Evolutionary conservation across 2,329 filamentous ascomycete species (phyloP).

Genomic region (Alternaria tenuissima): DNA sequence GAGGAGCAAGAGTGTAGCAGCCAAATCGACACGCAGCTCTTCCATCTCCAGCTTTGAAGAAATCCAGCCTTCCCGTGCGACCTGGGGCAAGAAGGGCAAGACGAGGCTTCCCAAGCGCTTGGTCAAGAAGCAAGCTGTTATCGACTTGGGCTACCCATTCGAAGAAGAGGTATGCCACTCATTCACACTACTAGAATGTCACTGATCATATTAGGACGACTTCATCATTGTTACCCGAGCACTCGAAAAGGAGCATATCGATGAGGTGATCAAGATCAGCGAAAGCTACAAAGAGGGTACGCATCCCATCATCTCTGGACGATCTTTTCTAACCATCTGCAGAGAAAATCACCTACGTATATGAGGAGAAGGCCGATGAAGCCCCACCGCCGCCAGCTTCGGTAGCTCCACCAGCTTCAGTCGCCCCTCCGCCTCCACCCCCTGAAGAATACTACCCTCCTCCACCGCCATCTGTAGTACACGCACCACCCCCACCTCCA

Average conservation of each 20-base stretch:
- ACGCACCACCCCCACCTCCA: conserved; percentile 36
- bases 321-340: conserved; percentile 10
- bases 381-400: conserved; percentile 26
- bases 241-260: conserved; percentile 88
- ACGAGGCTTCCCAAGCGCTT: conserved; percentile 84
- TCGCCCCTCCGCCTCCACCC: conserved; percentile 28
- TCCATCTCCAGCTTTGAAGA: conserved; percentile 55
- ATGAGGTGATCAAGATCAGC: conserved; percentile 84
- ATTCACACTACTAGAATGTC: neutral
- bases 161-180: conserved; percentile 75
- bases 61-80: conserved; percentile 43
- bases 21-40: conserved; percentile 47
- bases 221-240: conserved; percentile 84
- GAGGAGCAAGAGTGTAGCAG: conserved; percentile 42
- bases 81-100: conserved; percentile 73
- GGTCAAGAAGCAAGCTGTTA: conserved; percentile 80
- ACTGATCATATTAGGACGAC: conserved; percentile 68
- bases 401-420: conserved; percentile 23
- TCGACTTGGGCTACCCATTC: conserved; percentile 86
- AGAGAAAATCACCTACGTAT: conserved; percentile 50
- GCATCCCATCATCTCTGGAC: conserved; percentile 14
- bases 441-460: conserved; percentile 28
- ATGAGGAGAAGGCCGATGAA: conserved; percentile 38
- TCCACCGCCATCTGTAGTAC: conserved; percentile 23
- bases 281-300: conserved; percentile 70